Evolutionary conservation across 495 filamentous ascomycete species (phyloP), one percentile per base, ranked within the genome.

Genomic region (Lasiosphaeriaceae sp.): DNA sequence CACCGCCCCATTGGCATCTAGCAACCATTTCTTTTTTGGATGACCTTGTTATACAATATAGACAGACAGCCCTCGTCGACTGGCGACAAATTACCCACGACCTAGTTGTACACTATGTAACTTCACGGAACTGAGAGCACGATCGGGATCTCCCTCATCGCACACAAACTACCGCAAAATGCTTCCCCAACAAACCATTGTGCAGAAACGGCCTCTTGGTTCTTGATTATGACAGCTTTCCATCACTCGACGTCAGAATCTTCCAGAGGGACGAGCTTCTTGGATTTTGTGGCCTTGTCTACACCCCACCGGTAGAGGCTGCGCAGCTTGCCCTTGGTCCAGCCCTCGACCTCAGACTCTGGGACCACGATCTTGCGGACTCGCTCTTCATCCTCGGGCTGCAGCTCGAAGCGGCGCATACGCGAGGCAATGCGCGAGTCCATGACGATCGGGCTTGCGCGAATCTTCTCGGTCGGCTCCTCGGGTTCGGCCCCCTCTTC

Each of bases 341-440:
- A 82, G 21, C 86, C 86, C 60, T 86, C 79, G 44, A 90, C 72
- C 63, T 90, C 86, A 67, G 86, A 86, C 67, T 83, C 76, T 2
- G 83, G 79, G 26, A 85, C 77, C 22, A 74, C 76, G 52, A 92
- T 84, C 57, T 74, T 74, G 55, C 78, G 80, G 1, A 82, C 83
- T 41, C 85, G 80, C 14, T 77, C 82, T 68, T 93, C 89, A 14
- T 89, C 84, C 56, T 89, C 86, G 0, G 79, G 71, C 17, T 61
- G 69, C 12, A 90, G 59, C 65, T 85, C 80, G 67, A 92, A 94
- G 55, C 77, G 84, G 55, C 86, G 83, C 95, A 98, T 96, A 37
- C 92, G 84, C 59, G 73, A 78, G 14, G 82, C 82, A 56, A 98
- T 87, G 21, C 94, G 83, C 11, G 78, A 72, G 66, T 98, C 94